Conservation (phyloP, 305 asterid species). For the Fraxinus baroniana region DNA sequence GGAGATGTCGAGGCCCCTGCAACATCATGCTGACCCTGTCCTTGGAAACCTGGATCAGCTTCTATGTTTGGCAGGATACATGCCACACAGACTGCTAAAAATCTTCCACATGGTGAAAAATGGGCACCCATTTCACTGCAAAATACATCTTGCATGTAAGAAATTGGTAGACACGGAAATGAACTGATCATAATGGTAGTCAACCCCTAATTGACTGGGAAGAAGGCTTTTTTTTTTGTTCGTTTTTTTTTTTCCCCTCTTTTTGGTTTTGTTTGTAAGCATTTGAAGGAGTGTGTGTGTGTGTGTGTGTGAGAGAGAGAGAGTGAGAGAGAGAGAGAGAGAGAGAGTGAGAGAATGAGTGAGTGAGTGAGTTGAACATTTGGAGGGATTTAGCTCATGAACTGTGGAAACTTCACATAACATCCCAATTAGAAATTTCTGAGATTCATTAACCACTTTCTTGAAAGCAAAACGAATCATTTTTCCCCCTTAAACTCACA, state of each 20-base stretch:
- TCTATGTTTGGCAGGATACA: slow-evolving; percentile 80
- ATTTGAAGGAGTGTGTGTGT: background rate
- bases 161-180: background rate
- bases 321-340: background rate
- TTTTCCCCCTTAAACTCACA: slow-evolving; percentile 1
- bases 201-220: background rate
- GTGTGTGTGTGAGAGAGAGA: background rate
- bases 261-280: slow-evolving; percentile 17
- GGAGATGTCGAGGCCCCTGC: slow-evolving; percentile 84
- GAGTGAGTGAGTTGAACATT: background rate
- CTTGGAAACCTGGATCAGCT: slow-evolving; percentile 62
- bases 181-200: background rate
- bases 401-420: slow-evolving; percentile 19
- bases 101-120: slow-evolving; percentile 97
- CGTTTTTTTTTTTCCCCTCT: background rate
- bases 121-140: slow-evolving; percentile 98
- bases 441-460: slow-evolving; percentile 11
- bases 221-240: background rate
- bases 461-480: slow-evolving; percentile 8
- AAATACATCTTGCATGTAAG: slow-evolving; percentile 7
- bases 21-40: slow-evolving; percentile 64
- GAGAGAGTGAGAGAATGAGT: no score
- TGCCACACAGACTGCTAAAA: slow-evolving; percentile 95
- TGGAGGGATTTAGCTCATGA: slow-evolving; percentile 9
- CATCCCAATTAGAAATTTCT: slow-evolving; percentile 23